Evolutionary conservation across 2,329 filamentous ascomycete species (phyloP).

Genomic region (Blastomyces silverae): DNA sequence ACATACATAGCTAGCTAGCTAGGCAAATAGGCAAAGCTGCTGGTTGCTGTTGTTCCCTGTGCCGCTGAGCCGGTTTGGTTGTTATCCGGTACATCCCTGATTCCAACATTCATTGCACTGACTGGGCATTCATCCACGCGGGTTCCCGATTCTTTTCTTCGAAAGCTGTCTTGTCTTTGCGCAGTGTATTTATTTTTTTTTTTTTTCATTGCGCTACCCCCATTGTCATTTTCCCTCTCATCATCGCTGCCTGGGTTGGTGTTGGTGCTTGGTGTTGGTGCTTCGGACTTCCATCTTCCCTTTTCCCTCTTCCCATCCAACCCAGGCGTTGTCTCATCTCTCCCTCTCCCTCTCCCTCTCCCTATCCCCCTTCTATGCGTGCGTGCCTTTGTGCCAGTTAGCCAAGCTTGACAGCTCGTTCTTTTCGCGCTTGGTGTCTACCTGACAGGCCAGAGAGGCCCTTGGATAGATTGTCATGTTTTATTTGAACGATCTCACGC

Average conservation of each 20-base stretch:
- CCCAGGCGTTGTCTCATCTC: not conserved
- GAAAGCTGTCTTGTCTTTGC: not conserved
- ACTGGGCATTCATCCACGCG: not conserved
- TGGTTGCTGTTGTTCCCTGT: not conserved
- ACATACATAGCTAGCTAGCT: not conserved
- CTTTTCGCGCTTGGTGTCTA: not conserved
- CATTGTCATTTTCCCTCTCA: not conserved
- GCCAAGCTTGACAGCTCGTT: not conserved
- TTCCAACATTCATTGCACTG: not conserved
- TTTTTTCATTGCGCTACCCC: not conserved
- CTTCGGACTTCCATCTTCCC: not conserved
- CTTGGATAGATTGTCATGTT: not conserved
- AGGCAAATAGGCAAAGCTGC: not conserved
- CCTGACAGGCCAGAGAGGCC: not conserved
- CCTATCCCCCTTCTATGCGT: not conserved
- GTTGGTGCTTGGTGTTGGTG: not conserved
- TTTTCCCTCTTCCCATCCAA: not conserved
- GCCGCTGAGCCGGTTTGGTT: not conserved
- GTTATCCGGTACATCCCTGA: not conserved
- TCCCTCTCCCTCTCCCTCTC: not conserved
- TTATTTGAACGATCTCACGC: slow-evolving; percentile 15
- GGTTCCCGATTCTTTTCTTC: not conserved
- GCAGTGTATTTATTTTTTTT: not conserved
- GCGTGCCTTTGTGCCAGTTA: not conserved
- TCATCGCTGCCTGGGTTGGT: not conserved